Evolutionary conservation across 1,284 basidiomycete genomes (phyloP).

Genomic region (Tilletia indica): DNA sequence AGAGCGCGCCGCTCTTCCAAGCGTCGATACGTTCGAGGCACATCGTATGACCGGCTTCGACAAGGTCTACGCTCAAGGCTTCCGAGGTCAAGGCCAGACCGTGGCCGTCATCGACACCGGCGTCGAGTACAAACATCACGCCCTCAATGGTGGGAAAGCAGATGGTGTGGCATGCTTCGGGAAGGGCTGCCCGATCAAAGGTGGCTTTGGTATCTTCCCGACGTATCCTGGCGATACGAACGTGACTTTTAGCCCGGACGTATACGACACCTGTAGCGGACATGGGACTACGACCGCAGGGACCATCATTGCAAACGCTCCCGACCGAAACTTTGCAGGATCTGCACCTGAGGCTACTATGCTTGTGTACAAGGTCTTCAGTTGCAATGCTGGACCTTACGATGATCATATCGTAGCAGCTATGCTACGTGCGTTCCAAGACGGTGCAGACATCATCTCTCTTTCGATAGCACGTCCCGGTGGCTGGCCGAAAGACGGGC

Average conservation of each 20-base stretch:
- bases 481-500: constrained; percentile 30
- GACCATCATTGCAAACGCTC: constrained; percentile 66
- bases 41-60: constrained; percentile 57
- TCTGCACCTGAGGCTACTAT: constrained; percentile 36
- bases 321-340: constrained; percentile 37
- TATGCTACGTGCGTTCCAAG: constrained; percentile 41
- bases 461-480: constrained; percentile 64
- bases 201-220: constrained; percentile 21
- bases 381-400: constrained; percentile 51
- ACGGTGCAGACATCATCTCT: constrained; percentile 63
- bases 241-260: too few relatives aligned
- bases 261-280: too few relatives aligned
- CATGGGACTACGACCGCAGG: constrained; percentile 66
- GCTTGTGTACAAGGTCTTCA: constrained; percentile 58
- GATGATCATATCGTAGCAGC: constrained; percentile 57
- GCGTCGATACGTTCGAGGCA: not conserved
- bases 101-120: constrained; percentile 62
- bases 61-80: constrained; percentile 62
- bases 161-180: constrained; percentile 38
- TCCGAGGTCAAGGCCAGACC: constrained; percentile 62
- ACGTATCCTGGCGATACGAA: too few relatives aligned
- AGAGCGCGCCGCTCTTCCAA: too few relatives aligned
- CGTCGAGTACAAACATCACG: constrained; percentile 66
- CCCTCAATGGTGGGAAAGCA: constrained; percentile 60
- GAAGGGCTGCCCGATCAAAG: constrained; percentile 33